Evolutionary conservation across 306 rosid genomes (phyloP).

Genomic region (Purshia tridentata): DNA sequence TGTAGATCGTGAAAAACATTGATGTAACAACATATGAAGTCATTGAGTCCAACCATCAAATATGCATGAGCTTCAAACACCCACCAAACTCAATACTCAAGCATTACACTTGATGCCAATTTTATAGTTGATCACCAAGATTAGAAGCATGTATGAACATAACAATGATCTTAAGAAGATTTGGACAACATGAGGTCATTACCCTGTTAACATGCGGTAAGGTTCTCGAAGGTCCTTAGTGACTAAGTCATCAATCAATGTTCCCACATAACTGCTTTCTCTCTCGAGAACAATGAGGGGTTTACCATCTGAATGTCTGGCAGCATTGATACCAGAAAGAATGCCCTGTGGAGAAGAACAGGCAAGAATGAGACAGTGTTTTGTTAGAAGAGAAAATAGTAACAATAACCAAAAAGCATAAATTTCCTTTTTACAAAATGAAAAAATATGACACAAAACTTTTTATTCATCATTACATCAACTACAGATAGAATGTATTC

Average conservation of each 20-base stretch:
- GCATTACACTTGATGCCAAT: background rate
- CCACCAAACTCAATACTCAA: background rate
- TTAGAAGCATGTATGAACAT: background rate
- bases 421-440: background rate
- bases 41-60: background rate
- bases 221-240: slow-evolving; percentile 69
- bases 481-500: background rate
- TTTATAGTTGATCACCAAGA: background rate
- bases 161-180: background rate
- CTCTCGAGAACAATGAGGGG: slow-evolving; percentile 88
- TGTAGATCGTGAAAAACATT: background rate
- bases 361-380: slow-evolving; percentile 4
- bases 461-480: background rate
- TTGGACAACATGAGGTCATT: slow-evolving; percentile 18
- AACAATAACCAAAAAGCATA: slow-evolving; percentile 16
- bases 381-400: slow-evolving; percentile 17
- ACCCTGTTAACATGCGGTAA: slow-evolving; percentile 67
- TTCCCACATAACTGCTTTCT: slow-evolving; percentile 89
- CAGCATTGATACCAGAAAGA: slow-evolving; percentile 90
- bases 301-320: slow-evolving; percentile 82
- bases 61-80: background rate
- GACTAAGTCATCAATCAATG: slow-evolving; percentile 76
- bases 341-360: slow-evolving; percentile 58
- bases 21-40: background rate
- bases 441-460: background rate